Percentiles rank a stretch among this genome's conserved stretches.
Evolutionary conservation across 2,329 filamentous ascomycete species (phyloP).

Genomic region (Lachnellula subtilissima): DNA sequence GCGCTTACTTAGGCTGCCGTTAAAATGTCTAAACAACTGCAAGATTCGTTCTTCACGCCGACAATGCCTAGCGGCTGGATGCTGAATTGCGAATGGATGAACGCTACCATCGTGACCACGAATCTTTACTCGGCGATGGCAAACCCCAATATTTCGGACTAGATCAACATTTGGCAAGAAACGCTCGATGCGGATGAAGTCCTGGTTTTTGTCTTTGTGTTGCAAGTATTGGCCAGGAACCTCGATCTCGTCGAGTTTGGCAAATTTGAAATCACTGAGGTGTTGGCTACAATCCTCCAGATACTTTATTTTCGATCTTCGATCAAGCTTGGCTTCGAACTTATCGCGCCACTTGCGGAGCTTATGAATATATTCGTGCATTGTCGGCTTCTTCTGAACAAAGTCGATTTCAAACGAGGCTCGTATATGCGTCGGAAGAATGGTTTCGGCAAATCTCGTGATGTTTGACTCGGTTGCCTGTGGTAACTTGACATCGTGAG

Average conservation of each 20-base stretch:
- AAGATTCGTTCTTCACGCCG: constrained; percentile 90
- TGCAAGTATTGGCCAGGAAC: constrained; percentile 94
- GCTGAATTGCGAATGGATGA: constrained; percentile 95
- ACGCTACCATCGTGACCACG: constrained; percentile 94
- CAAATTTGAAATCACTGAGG: constrained; percentile 92
- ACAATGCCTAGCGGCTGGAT: constrained; percentile 88
- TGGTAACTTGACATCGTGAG: constrained; percentile 86
- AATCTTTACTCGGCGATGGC: constrained; percentile 89
- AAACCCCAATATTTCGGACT: constrained; percentile 83
- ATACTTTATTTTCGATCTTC: constrained; percentile 44
- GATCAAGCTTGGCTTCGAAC: constrained; percentile 95
- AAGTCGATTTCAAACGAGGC: constrained; percentile 98
- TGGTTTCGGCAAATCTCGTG: constrained; percentile 91
- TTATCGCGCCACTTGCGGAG: constrained; percentile 93
- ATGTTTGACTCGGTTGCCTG: constrained; percentile 92
- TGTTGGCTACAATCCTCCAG: constrained; percentile 85
- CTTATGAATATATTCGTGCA: constrained; percentile 98
- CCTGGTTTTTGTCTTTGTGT: constrained; percentile 98
- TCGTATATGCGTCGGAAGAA: constrained; percentile 88
- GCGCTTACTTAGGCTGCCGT: constrained; percentile 82
- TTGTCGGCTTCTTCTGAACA: constrained; percentile 88
- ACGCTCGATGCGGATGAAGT: constrained; percentile 94
- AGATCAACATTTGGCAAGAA: constrained; percentile 95
- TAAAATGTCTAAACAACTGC: constrained; percentile 96
- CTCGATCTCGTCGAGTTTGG: constrained; percentile 98